phyloP scores from a whole-genome alignment of 768 basidiomycete species.

The Auriscalpium vulgare region DNA sequence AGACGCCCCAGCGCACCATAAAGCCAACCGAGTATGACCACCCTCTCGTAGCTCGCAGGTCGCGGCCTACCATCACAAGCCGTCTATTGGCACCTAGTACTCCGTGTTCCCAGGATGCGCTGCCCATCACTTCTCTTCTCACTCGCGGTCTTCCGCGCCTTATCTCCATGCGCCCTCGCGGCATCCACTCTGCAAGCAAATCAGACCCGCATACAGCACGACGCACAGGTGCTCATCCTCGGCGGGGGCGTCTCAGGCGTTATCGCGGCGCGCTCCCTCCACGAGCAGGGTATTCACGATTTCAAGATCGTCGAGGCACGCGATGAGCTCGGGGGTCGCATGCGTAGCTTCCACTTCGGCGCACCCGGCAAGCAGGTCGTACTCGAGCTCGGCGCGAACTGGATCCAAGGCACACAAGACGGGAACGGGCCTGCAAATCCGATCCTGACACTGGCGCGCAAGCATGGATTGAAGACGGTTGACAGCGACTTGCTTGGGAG shows the following conservation, averaged over 20 bases:
- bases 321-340: constrained; percentile 46
- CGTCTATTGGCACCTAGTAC: too few relatives aligned
- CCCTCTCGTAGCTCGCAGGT: too few relatives aligned
- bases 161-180: too few relatives aligned
- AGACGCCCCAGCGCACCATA: too few relatives aligned
- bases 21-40: too few relatives aligned
- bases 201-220: not conserved
- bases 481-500: constrained; percentile 27
- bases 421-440: constrained; percentile 45
- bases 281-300: constrained; percentile 42
- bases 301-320: constrained; percentile 52
- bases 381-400: constrained; percentile 36
- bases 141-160: too few relatives aligned
- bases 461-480: constrained; percentile 37
- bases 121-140: too few relatives aligned
- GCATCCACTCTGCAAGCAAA: not conserved
- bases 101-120: too few relatives aligned
- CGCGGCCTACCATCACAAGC: too few relatives aligned
- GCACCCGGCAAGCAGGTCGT: constrained; percentile 26
- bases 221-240: constrained; percentile 42
- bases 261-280: constrained; percentile 51
- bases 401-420: constrained; percentile 34
- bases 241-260: constrained; percentile 59
- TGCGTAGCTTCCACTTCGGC: constrained; percentile 37
- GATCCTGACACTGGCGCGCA: constrained; percentile 43